Base-by-base conservation (phyloP, 768 basidiomycete genomes). In the Fistulinella prunicolor region DNA sequence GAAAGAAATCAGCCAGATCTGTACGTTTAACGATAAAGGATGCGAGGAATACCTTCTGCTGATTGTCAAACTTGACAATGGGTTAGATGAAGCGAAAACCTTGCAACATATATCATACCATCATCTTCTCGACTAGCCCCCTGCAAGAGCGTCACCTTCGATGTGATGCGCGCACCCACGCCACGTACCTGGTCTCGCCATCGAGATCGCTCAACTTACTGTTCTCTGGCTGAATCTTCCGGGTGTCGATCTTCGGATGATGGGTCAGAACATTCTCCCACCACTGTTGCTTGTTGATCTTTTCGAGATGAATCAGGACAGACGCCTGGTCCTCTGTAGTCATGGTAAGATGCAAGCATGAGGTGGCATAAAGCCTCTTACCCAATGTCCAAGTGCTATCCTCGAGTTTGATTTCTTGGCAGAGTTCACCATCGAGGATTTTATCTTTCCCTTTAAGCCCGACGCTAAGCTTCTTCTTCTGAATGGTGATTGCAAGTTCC, bases 91-190 rank as follows among this genome's bases (percentile, higher is more conserved):
- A 19, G 29, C 9, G 38, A 40, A 12, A 17, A 44, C 13, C 7
- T 34, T 41, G 19, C 34, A 41, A 21, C 14, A 9, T 16, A 39
- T 9, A 53, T 46, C 86, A 58, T 71, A 95, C 95, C 95, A 99
- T 98, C 96, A 99, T 99, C 76, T 99, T 99, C 70, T 99, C 96
- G 4, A 99, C 96, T 89, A 99, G 89, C 2, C 89, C 93, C 56
- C 96, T 90, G 60, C 3, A 30, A 56, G 40, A 32, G 32, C 4
- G 45, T 64, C 36, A 59, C 37, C 16, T 34, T 46, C 17, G 14
- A 46, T 54, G 42, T 9, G 13, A 48, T 44, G 22, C 38, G 22
- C 23, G 22, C 38, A 19, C 42, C 35, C 35, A n/a, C n/a, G 34
- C 35, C 36, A 53, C 70, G 28, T 56, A 86, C 90, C 90, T 82